Conservation (phyloP, 2,329 filamentous ascomycete genomes). For the Acrocalymma vagum region DNA sequence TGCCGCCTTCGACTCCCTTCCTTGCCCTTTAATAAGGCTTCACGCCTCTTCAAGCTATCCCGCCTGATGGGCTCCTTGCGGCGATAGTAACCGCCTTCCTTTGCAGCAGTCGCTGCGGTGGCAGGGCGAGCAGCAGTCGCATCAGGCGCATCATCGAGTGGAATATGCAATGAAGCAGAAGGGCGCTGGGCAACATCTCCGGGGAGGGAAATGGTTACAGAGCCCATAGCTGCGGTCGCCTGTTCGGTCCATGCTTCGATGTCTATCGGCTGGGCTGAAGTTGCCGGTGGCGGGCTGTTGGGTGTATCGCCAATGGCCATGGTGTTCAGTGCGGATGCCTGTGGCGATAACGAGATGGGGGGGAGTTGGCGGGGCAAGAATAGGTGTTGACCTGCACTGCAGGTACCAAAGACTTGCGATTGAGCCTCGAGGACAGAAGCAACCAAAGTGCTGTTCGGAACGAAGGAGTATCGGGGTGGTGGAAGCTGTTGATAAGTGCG, state of each 20-base stretch:
- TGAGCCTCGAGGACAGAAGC: neutral
- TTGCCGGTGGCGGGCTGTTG: slow-evolving; percentile 27
- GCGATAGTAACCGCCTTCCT: slow-evolving; percentile 57
- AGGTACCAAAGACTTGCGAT: slow-evolving; percentile 4
- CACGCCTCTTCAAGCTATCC: slow-evolving; percentile 72
- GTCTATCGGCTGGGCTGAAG: slow-evolving; percentile 42
- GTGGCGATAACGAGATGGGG: slow-evolving; percentile 3
- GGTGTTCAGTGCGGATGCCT: slow-evolving; percentile 13
- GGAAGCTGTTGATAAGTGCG: slow-evolving; percentile 13
- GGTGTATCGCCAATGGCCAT: slow-evolving; percentile 45
- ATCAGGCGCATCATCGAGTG: slow-evolving; percentile 66
- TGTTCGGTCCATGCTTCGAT: slow-evolving; percentile 60
- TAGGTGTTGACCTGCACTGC: slow-evolving; percentile 2
- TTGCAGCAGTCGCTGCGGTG: slow-evolving; percentile 42
- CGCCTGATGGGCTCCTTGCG: slow-evolving; percentile 65
- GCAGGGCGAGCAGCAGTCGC: slow-evolving; percentile 29
- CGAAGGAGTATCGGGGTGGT: slow-evolving; percentile 1
- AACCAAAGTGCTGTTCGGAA: neutral
- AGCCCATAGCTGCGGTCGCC: slow-evolving; percentile 52
- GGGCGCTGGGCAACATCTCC: slow-evolving; percentile 57
- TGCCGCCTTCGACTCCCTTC: slow-evolving; percentile 87
- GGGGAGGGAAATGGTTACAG: slow-evolving; percentile 49
- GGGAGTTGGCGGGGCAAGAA: neutral
- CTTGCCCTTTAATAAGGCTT: slow-evolving; percentile 85
- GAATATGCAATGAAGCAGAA: slow-evolving; percentile 74